These are phyloP conservation scores for Tylopilus felleus DNA, from an alignment of 768 basidiomycete species.

Conservation along the genomic window DNA sequence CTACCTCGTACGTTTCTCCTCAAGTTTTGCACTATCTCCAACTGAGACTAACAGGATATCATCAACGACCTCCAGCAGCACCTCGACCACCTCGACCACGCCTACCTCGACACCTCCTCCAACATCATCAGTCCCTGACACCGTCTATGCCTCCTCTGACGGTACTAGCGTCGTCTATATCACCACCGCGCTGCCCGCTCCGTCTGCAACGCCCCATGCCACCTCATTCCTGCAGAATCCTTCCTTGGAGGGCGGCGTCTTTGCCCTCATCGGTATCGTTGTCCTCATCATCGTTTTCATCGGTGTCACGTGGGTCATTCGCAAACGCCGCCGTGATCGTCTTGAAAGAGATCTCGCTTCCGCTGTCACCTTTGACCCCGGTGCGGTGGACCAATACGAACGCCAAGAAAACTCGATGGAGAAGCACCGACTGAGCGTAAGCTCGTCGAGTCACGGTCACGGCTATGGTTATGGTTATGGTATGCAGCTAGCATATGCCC, in stretches of 20 bases:
- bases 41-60: conserved; percentile 7
- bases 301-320: conserved; percentile 44
- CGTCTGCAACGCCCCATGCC: conserved; percentile 22
- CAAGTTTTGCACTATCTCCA: background rate
- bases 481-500: conserved; percentile 18
- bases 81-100: conserved; percentile 8
- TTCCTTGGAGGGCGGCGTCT: conserved; percentile 57
- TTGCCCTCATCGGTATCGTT: conserved; percentile 48
- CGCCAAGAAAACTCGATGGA: conserved; percentile 16
- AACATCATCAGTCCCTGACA: conserved; percentile 18
- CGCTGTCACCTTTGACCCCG: conserved; percentile 53
- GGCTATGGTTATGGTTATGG: conserved; percentile 14
- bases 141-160: conserved; percentile 23
- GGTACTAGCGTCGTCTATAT: conserved; percentile 30
- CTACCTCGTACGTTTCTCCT: conserved; percentile 20
- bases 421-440: conserved; percentile 23
- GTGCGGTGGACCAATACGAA: conserved; percentile 26
- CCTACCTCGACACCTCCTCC: conserved; percentile 14
- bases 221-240: conserved; percentile 61
- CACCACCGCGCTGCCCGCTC: conserved; percentile 27
- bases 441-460: conserved; percentile 25
- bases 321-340: conserved; percentile 44
- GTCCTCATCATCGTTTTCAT: conserved; percentile 45
- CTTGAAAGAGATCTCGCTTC: conserved; percentile 36
- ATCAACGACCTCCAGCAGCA: conserved; percentile 12